Percentiles rank a stretch among this genome's conserved stretches.
phyloP scores from a whole-genome alignment of 106 monocot genomes.

The Dendrobium huoshanense region DNA sequence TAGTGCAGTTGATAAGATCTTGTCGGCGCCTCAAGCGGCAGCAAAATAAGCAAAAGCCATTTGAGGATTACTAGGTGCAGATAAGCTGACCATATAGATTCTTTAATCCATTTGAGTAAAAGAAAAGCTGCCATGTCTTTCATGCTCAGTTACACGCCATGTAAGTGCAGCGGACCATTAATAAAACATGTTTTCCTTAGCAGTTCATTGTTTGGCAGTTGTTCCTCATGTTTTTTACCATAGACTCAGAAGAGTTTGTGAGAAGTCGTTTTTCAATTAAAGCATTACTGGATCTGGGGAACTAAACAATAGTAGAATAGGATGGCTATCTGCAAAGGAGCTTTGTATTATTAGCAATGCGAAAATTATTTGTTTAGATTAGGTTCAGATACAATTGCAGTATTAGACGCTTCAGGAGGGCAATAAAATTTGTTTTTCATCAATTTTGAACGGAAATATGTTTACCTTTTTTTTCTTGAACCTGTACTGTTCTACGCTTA shows the following conservation, averaged over 20 bases:
- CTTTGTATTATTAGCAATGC: background rate
- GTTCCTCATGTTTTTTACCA: background rate
- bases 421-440: too few species aligned
- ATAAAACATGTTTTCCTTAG: too few species aligned
- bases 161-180: too few species aligned
- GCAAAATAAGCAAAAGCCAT: background rate
- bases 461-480: too few species aligned
- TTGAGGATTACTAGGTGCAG: background rate
- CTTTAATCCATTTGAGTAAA: background rate
- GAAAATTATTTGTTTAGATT: background rate
- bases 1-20: constrained; percentile 44
- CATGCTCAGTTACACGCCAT: background rate
- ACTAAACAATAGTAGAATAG: background rate
- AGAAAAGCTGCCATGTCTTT: background rate
- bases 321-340: background rate
- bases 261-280: background rate
- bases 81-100: background rate
- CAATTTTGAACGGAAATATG: too few species aligned
- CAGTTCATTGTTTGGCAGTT: background rate
- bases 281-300: background rate
- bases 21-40: constrained; percentile 34
- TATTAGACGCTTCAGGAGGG: too few species aligned
- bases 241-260: background rate
- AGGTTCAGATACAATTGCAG: background rate
- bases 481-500: too few species aligned